phyloP scores from a whole-genome alignment of 768 basidiomycete genomes.

The Tricholoma saponaceum region DNA sequence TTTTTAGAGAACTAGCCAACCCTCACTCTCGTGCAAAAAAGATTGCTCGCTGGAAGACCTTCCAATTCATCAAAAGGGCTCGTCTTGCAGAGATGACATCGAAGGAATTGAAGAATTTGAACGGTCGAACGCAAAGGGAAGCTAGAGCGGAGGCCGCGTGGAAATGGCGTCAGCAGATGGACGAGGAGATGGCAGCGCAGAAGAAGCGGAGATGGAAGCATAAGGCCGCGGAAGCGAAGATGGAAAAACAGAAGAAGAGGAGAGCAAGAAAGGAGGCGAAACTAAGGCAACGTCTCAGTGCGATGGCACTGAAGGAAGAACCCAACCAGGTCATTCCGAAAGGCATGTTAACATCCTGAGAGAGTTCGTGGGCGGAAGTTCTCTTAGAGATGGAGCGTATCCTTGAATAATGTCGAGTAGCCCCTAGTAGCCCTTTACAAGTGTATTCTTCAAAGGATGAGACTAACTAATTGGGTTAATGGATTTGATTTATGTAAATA shows the following conservation, averaged over 20 bases:
- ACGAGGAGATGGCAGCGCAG: constrained; percentile 53
- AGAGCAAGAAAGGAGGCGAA: constrained; percentile 49
- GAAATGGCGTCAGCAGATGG: constrained; percentile 63
- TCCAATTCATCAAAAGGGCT: constrained; percentile 40
- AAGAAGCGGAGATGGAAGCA: constrained; percentile 57
- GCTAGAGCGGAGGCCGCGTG: constrained; percentile 72
- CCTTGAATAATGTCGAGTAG: no score
- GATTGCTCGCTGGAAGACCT: constrained; percentile 68
- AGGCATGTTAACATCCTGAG: constrained; percentile 15
- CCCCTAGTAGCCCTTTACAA: no score
- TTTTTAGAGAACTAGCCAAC: constrained; percentile 71
- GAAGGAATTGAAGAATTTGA: constrained; percentile 50
- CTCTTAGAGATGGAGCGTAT: no score
- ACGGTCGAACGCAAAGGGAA: constrained; percentile 57
- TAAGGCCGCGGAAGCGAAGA: constrained; percentile 42
- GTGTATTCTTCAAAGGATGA: background rate
- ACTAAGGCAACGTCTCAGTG: constrained; percentile 51
- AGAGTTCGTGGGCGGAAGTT: no score
- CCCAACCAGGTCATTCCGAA: constrained; percentile 59
- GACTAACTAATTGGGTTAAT: background rate
- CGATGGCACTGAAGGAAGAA: constrained; percentile 48
- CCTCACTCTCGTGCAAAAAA: constrained; percentile 83
- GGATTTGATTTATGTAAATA: background rate
- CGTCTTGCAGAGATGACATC: constrained; percentile 51
- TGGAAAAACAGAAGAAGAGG: constrained; percentile 52